Evolutionary conservation across 805 yeast genomes (phyloP).

Genomic region (Candida loeiensis): DNA sequence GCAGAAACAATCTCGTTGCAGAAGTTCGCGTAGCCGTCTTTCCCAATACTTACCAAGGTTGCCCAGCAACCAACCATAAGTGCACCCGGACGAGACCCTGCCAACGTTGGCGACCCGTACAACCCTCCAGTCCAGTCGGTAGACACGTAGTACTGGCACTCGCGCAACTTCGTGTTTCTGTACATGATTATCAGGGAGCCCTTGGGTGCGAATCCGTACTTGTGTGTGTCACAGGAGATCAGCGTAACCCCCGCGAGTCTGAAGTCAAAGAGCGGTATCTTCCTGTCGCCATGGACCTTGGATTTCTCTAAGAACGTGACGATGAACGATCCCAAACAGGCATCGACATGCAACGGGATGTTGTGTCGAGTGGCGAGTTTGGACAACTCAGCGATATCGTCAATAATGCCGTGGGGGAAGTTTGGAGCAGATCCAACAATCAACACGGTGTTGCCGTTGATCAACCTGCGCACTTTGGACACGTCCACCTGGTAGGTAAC

Average conservation of each 20-base stretch:
- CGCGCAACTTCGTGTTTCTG: slow-evolving; percentile 61
- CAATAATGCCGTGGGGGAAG: slow-evolving; percentile 94
- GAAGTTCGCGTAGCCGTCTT: slow-evolving; percentile 69
- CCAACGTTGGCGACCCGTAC: slow-evolving; percentile 94
- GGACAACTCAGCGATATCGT: slow-evolving; percentile 75
- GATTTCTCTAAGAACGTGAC: slow-evolving; percentile 74
- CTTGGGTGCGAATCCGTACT: slow-evolving; percentile 97
- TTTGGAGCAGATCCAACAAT: slow-evolving; percentile 95
- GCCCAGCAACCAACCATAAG: slow-evolving; percentile 99
- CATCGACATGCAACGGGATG: slow-evolving; percentile 94
- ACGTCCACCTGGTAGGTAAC: slow-evolving; percentile 65
- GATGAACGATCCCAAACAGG: slow-evolving; percentile 91
- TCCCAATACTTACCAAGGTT: slow-evolving; percentile 77
- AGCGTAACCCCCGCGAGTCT: slow-evolving; percentile 89
- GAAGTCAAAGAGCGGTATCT: slow-evolving; percentile 70
- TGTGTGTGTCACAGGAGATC: slow-evolving; percentile 98
- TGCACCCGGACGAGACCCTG: slow-evolving; percentile 97
- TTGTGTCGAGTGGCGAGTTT: slow-evolving; percentile 57
- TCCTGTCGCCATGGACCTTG: slow-evolving; percentile 39
- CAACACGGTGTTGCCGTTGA: slow-evolving; percentile 77
- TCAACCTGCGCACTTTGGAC: slow-evolving; percentile 54
- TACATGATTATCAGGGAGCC: slow-evolving; percentile 94
- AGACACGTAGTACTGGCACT: slow-evolving; percentile 77
- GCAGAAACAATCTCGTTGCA: slow-evolving; percentile 66
- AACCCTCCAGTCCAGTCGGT: slow-evolving; percentile 93